A percentile compares a stretch with the other conserved stretches of the same genome.
These are phyloP conservation scores for Aspergillus nanangensis DNA, from an alignment of 495 filamentous ascomycete species.

Conservation along the genomic window DNA sequence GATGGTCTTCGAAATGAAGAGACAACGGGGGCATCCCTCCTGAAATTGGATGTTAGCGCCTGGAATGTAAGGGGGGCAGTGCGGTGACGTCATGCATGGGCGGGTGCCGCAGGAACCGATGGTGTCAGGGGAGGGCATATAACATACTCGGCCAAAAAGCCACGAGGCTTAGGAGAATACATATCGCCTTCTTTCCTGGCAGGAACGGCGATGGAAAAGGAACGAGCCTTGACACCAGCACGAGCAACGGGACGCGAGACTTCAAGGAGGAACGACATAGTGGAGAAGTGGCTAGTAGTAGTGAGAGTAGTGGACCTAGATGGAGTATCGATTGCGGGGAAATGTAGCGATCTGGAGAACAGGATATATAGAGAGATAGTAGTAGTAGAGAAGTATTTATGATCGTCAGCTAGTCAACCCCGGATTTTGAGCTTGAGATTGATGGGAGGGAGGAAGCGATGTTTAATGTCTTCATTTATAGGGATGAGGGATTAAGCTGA, in stretches of 20 bases:
- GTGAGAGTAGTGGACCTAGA: background rate
- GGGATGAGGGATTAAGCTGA: too few relatives aligned
- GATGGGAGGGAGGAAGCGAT: too few relatives aligned
- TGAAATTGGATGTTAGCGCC: too few relatives aligned
- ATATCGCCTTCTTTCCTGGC: conserved; percentile 61
- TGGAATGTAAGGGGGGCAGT: background rate
- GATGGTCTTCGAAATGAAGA: too few relatives aligned
- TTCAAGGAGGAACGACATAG: conserved; percentile 11
- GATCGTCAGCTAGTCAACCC: too few relatives aligned
- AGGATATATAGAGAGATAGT: too few relatives aligned
- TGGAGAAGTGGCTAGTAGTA: background rate
- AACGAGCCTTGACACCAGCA: conserved; percentile 33
- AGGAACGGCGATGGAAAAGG: conserved; percentile 53
- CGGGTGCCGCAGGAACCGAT: background rate
- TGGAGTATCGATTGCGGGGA: conserved; percentile 6
- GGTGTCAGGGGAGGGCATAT: background rate
- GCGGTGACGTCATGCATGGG: conserved; percentile 13
- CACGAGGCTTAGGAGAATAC: conserved; percentile 42
- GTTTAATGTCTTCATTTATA: too few relatives aligned
- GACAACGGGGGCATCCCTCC: too few relatives aligned
- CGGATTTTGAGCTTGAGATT: too few relatives aligned
- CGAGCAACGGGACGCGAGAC: conserved; percentile 42
- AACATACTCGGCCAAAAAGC: conserved; percentile 37
- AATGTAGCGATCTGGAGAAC: conserved; percentile 1
- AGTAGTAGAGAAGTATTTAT: too few relatives aligned